phyloP scores from a whole-genome alignment of 2,329 filamentous ascomycete genomes.

The Calonectria hongkongensis region DNA sequence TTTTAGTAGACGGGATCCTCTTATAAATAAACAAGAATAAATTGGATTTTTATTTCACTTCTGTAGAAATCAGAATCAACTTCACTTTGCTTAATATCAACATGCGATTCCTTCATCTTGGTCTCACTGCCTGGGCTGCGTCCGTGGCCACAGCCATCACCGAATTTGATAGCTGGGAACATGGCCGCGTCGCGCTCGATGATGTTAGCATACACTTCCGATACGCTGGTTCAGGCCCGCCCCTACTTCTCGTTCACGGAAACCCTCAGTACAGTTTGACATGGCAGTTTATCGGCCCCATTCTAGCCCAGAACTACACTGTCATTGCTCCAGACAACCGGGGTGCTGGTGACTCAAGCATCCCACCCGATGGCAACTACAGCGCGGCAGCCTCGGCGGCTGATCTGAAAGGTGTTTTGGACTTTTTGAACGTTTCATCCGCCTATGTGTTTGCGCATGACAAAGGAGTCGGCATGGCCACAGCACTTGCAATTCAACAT shows the following conservation, averaged over 20 bases:
- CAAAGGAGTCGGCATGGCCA: conserved; percentile 65
- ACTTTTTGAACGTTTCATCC: conserved; percentile 64
- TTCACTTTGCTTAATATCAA: neutral
- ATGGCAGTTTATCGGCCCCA: conserved; percentile 62
- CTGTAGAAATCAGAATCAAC: neutral
- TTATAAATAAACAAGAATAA: neutral
- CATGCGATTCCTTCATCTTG: conserved; percentile 30
- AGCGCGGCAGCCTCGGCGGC: conserved; percentile 62
- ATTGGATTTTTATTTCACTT: neutral
- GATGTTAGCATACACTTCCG: conserved; percentile 66
- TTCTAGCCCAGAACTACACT: conserved; percentile 64
- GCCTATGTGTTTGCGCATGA: conserved; percentile 67
- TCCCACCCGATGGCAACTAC: conserved; percentile 63
- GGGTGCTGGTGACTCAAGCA: conserved; percentile 63
- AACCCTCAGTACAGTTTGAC: conserved; percentile 64
- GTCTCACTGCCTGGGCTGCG: conserved; percentile 24
- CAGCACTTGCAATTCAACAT: conserved; percentile 62
- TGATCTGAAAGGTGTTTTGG: conserved; percentile 62
- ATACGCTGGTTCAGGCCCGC: conserved; percentile 63
- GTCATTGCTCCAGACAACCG: conserved; percentile 66
- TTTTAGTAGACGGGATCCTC: neutral
- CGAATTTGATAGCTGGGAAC: conserved; percentile 63
- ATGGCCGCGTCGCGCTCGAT: conserved; percentile 59
- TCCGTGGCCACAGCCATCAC: conserved; percentile 22
- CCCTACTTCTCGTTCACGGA: conserved; percentile 64